Evolutionary conservation across 2,329 filamentous ascomycete species (phyloP), one percentile per base, ranked within the genome.

Genomic region (Penicillium sp.): DNA sequence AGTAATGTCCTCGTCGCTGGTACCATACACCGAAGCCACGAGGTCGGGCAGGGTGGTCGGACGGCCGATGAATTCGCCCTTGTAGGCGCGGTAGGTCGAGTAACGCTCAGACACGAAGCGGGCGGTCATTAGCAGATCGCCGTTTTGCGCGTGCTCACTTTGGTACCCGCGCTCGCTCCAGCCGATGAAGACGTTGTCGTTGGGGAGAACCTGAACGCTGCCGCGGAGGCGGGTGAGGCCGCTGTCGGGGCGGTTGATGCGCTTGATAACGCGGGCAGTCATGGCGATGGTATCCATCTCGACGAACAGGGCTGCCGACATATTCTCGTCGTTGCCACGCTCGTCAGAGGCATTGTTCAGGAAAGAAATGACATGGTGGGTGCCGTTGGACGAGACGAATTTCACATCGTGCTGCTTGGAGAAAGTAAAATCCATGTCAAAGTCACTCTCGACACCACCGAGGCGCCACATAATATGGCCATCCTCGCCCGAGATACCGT

Each of bases 61-160:
- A 1, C 73, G 72, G 22, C 78, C 77, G 2, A 66, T 66, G 55
- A 78, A 81, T 28, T 74, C 67, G 19, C 62, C 72, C 60, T 81
- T 81, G 68, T 76, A 80, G 0, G 77, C 67, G 19, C 79, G 76
- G 64, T 81, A 81, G 17, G 75, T 78, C 33, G 73, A 74, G 60
- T 78, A 77, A 12, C 73, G 72, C 0, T 64, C 55, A 3, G 72
- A 74, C 7, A 63, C 65, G 53, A 80, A 81, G 15, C 65, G 69
- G 12, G 76, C 76, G 33, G 77, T 75, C 72, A 79, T 75, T 26
- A 78, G 60, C 5, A 75, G 30, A 28, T 73, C 69, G 12, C 78
- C 78, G n/a, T 76, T 68, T 1, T 72, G 63, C 0, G 70, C 69
- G 57, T 75, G 72, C 47, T 80, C 78, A 38, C 70, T 76, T 8